Base-by-base conservation (phyloP, 2,329 filamentous ascomycete genomes). In the Epichloe uncinata region DNA sequence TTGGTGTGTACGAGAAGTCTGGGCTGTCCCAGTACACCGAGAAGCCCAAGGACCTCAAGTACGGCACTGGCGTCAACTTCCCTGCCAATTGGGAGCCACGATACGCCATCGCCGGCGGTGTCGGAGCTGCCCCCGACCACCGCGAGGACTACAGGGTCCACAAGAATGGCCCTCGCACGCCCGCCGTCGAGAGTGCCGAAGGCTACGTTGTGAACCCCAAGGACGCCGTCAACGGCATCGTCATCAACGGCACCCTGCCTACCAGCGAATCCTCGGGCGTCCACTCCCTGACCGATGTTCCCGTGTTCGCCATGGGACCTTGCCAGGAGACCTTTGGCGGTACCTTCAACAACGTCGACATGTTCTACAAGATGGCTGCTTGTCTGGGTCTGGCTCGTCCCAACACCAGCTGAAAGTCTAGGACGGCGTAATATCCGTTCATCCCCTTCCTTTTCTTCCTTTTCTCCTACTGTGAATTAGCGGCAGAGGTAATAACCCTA, bases 81-180 rank as follows among this genome's bases (percentile, higher is more conserved):
- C 87, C 87, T 18, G 73, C 78, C 54, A 88, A 87, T 71, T 93
- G 87, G 87, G 84, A 87, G 63, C 87, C 87, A 13, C 78, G 87
- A 34, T 93, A 91, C 68, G 84, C 85, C 51, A 79, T 94, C 47
- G 86, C 85, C 50, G 76, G 81, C 40, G 87, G 87, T 47, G 66
- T 87, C 35, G 78, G 74, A 45, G 85, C 85, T 34, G 76, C 77
- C 61, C 87, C 87, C 0, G 87, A 94, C 64, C 79, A 75, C 58
- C 75, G 85, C 20, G 87, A 94, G 72, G 77, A 85, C 68, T 94
- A 82, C 73, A 74, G 74, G 55, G 80, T 91, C 13, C 81, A 81
- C 69, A 79, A 79, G 64, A 69, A 73, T 16, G 81, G 80, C 0
- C 77, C 85, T 1, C 78, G 87, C 34, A 60, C 65, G 7, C 78